phyloP scores from a whole-genome alignment of 2,329 filamentous ascomycete species.

The Ophiostoma novo-ulmi region DNA sequence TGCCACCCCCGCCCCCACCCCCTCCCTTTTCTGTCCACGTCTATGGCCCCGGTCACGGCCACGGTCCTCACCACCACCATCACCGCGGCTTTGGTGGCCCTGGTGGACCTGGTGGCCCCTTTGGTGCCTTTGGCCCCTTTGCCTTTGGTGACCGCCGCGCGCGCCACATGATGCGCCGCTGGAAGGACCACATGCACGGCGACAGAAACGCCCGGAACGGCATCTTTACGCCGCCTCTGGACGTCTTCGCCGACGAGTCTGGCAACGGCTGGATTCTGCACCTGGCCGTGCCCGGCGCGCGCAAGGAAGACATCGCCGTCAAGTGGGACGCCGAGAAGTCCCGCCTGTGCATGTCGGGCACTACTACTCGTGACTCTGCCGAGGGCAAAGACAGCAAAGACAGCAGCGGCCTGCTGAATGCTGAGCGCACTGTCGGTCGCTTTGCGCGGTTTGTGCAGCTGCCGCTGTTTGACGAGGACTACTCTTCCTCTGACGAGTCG shows the following conservation, averaged over 20 bases:
- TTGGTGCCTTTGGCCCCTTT: slow-evolving; percentile 19
- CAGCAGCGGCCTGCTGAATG: slow-evolving; percentile 42
- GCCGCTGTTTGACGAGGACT: slow-evolving; percentile 35
- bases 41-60: slow-evolving; percentile 11
- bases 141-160: slow-evolving; percentile 34
- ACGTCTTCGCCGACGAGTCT: slow-evolving; percentile 53
- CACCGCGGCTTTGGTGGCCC: slow-evolving; percentile 12
- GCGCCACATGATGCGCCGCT: slow-evolving; percentile 34
- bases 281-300: slow-evolving; percentile 66
- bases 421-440: slow-evolving; percentile 66
- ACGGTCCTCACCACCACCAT: slow-evolving; percentile 22
- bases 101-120: neutral
- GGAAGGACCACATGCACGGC: neutral
- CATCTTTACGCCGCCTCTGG: slow-evolving; percentile 60
- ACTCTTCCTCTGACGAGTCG: neutral
- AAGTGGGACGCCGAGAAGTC: slow-evolving; percentile 68
- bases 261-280: slow-evolving; percentile 62
- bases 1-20: neutral
- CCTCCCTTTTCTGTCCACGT: neutral
- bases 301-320: slow-evolving; percentile 65
- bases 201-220: slow-evolving; percentile 30
- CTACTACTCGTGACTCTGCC: slow-evolving; percentile 58
- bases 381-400: neutral
- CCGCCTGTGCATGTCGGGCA: slow-evolving; percentile 62
- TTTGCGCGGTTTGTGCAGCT: slow-evolving; percentile 68